Evolutionary conservation across 257 asterid species (phyloP), one percentile per base, ranked within the genome.

Genomic region (Thymus quinquecostatus): DNA sequence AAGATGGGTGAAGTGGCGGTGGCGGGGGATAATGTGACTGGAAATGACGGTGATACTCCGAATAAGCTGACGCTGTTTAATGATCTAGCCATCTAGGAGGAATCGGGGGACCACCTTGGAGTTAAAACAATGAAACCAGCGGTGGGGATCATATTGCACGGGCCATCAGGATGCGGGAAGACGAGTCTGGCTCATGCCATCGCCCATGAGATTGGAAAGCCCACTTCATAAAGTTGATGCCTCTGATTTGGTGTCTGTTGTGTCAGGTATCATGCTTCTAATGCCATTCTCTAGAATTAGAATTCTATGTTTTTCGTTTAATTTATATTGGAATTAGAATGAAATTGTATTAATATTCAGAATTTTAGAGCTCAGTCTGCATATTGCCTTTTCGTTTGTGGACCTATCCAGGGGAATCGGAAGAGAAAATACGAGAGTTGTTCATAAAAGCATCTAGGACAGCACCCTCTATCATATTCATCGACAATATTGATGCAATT

Each of bases 141-240:
- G 72, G 50, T 89, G 6, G 96, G 97, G 61, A 85, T 93, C 60
- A 74, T 93, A 78, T 79, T 93, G 14, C 90, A 93, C 11, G 98
- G 98, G 5, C 98, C 97, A 11, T 97, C 96, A n/a, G 98, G 98
- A 0, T 93, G 98, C 81, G 98, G 98, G 77, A 93, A 93, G 78
- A 89, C 98, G 6, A 86, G 61, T 77, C 83, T 93, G 79, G 96
- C 97, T 77, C 91, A 84, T 47, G 98, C 98, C 49, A 85, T 94
- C 82, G 98, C 97, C 60, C 91, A 94, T 76, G 98, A 94, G 78
- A 77, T 95, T 4, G 84, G 96, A 5, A 83, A 82, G 8, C 91
- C 91, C 96, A 12, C 91, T 94, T 77, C 87, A 87, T 78, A 76
- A 84, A 79, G 86, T 89, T 60, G 91, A 95, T 60, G 97, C 97